These are phyloP conservation scores for Casaregolazyma suthepensis DNA, from an alignment of 1,139 yeast genomes.

Conservation along the genomic window DNA sequence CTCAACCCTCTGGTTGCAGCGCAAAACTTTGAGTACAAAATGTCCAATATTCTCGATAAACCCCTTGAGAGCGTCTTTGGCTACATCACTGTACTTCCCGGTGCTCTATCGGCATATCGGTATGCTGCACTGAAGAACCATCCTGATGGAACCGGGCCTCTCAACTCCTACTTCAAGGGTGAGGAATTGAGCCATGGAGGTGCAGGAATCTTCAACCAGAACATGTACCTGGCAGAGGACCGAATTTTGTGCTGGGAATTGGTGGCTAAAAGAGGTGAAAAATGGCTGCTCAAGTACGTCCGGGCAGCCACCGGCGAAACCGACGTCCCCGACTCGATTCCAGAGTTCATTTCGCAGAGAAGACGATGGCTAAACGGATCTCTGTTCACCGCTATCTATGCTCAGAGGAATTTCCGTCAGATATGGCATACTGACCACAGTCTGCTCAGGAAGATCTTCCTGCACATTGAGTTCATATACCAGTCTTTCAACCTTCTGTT, in stretches of 20 bases:
- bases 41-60: slow-evolving; percentile 74
- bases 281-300: slow-evolving; percentile 91
- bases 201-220: slow-evolving; percentile 74
- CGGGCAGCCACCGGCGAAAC: slow-evolving; percentile 94
- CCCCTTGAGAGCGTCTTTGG: slow-evolving; percentile 83
- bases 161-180: slow-evolving; percentile 83
- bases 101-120: slow-evolving; percentile 86
- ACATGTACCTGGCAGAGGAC: slow-evolving; percentile 97
- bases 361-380: slow-evolving; percentile 99
- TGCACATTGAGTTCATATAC: slow-evolving; percentile 78
- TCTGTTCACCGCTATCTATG: slow-evolving; percentile 87
- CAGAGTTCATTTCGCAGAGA: slow-evolving; percentile 92
- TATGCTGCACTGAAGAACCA: slow-evolving; percentile 81
- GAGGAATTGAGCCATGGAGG: slow-evolving; percentile 58
- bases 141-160: slow-evolving; percentile 89
- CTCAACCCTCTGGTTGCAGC: slow-evolving; percentile 84
- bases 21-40: slow-evolving; percentile 78
- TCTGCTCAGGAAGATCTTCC: slow-evolving; percentile 60
- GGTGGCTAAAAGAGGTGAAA: slow-evolving; percentile 78
- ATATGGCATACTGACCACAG: slow-evolving; percentile 90
- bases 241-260: slow-evolving; percentile 96
- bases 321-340: slow-evolving; percentile 87
- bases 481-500: slow-evolving; percentile 71
- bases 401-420: slow-evolving; percentile 70
- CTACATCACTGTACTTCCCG: slow-evolving; percentile 75